Percentiles rank a stretch among this genome's conserved stretches.
These are phyloP conservation scores for Chaetomiaceae sp. DNA, from an alignment of 2,329 filamentous ascomycete genomes.

Conservation along the genomic window DNA sequence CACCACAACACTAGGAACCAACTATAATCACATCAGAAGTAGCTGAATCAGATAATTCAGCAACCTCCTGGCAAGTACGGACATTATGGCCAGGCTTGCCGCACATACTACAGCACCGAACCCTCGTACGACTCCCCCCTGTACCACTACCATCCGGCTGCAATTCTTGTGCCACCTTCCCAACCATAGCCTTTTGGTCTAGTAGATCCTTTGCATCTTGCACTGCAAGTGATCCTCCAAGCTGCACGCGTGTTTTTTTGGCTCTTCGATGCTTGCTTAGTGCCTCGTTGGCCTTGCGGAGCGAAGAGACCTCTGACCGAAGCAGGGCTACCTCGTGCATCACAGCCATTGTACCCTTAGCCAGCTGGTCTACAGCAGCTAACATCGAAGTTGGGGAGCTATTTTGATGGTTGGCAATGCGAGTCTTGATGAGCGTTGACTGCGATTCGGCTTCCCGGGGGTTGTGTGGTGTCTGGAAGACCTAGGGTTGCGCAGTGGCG, in stretches of 20 bases:
- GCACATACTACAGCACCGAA: constrained; percentile 1
- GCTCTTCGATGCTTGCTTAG: too few species aligned
- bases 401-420: constrained; percentile 6
- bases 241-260: too few species aligned
- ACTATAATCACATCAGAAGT: constrained; percentile 3
- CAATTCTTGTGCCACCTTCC: background rate
- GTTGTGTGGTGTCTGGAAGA: too few species aligned
- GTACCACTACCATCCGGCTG: background rate
- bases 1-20: background rate
- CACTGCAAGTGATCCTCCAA: constrained; percentile 1
- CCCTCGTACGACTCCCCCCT: background rate
- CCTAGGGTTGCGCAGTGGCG: too few species aligned
- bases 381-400: constrained; percentile 15
- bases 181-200: background rate
- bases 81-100: constrained; percentile 6
- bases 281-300: too few species aligned
- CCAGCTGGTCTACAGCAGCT: constrained; percentile 11
- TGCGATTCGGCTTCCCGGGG: too few species aligned
- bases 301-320: constrained; percentile 34
- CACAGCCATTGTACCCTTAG: constrained; percentile 12
- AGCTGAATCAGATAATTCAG: background rate
- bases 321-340: constrained; percentile 15
- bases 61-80: too few species aligned
- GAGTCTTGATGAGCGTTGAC: constrained; percentile 4
- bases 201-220: background rate